These are phyloP conservation scores for Serpula lacrymans DNA, from an alignment of 768 basidiomycete genomes.

Conservation along the genomic window DNA sequence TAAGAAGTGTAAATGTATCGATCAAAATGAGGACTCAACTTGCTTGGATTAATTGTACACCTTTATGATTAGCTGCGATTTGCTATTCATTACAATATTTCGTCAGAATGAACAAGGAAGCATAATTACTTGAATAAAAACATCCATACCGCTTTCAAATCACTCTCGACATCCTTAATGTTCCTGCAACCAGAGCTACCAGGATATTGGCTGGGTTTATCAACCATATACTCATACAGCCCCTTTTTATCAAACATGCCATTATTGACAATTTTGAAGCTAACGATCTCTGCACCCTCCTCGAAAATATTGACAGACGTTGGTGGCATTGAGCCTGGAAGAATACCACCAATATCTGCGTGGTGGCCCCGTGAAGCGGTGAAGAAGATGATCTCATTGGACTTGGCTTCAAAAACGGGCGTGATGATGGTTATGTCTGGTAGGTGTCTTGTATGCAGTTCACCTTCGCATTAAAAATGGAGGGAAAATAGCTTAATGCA, in stretches of 20 bases:
- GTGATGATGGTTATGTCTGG: slow-evolving; percentile 94
- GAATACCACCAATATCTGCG: slow-evolving; percentile 90
- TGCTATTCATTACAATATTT: slow-evolving; percentile 47
- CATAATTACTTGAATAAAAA: not conserved
- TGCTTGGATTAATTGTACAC: slow-evolving; percentile 78
- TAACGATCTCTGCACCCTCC: slow-evolving; percentile 88
- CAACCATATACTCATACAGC: slow-evolving; percentile 76
- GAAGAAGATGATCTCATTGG: slow-evolving; percentile 81
- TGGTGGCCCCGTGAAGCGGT: slow-evolving; percentile 94
- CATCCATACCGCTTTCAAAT: slow-evolving; percentile 75
- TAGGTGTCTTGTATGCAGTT: slow-evolving; percentile 45
- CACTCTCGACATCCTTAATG: slow-evolving; percentile 86
- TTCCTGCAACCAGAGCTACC: slow-evolving; percentile 87
- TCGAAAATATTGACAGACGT: slow-evolving; percentile 89
- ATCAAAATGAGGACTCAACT: slow-evolving; percentile 42
- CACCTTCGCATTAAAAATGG: not conserved
- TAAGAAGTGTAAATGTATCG: slow-evolving; percentile 7
- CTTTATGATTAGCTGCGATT: slow-evolving; percentile 94
- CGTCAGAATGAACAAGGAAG: not conserved
- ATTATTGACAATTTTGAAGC: slow-evolving; percentile 85
- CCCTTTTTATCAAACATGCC: slow-evolving; percentile 79
- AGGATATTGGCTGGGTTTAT: slow-evolving; percentile 75
- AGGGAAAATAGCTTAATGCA: slow-evolving; percentile 8
- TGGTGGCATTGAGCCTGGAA: slow-evolving; percentile 95
- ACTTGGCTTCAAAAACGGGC: slow-evolving; percentile 73